A percentile compares a stretch with the other conserved stretches of the same genome.
phyloP scores from a whole-genome alignment of 1,284 basidiomycete genomes.

The Ceratobasidium papillatum region DNA sequence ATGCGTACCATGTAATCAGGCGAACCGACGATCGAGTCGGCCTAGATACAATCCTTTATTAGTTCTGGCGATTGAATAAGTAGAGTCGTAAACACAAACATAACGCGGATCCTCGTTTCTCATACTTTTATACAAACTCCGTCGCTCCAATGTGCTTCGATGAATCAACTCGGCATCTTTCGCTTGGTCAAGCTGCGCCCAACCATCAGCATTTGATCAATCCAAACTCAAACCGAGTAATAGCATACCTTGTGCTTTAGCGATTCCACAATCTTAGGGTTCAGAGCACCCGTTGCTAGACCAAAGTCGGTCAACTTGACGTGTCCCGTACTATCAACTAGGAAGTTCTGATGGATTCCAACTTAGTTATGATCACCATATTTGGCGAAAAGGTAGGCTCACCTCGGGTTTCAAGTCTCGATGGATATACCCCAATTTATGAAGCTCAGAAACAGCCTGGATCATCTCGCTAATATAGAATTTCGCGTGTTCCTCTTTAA shows the following conservation, averaged over 20 bases:
- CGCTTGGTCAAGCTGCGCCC: slow-evolving; percentile 86
- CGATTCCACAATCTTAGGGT: slow-evolving; percentile 94
- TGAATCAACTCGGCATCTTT: slow-evolving; percentile 93
- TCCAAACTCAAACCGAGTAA: slow-evolving; percentile 20
- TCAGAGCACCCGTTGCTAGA: slow-evolving; percentile 94
- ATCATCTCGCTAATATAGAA: slow-evolving; percentile 99
- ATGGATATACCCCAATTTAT: slow-evolving; percentile 96
- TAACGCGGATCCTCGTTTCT: slow-evolving; percentile 91
- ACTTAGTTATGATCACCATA: background rate
- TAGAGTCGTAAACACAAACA: slow-evolving; percentile 46
- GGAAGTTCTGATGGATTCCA: slow-evolving; percentile 81
- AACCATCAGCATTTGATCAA: background rate
- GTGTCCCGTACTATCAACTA: slow-evolving; percentile 94
- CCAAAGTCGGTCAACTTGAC: slow-evolving; percentile 99
- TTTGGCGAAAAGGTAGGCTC: background rate
- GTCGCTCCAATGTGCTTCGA: slow-evolving; percentile 92
- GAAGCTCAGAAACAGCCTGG: slow-evolving; percentile 86
- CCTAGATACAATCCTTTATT: slow-evolving; percentile 52
- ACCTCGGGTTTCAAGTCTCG: slow-evolving; percentile 98
- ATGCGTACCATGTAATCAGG: slow-evolving; percentile 93
- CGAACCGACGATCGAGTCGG: slow-evolving; percentile 97
- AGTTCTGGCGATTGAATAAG: slow-evolving; percentile 8
- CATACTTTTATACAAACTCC: slow-evolving; percentile 94
- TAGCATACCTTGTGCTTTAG: slow-evolving; percentile 83
- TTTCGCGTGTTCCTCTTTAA: slow-evolving; percentile 93